Percentiles rank a stretch among this genome's conserved stretches.
Evolutionary conservation across 164 flowering plant genomes (phyloP).

Genomic region (Piper longum): DNA sequence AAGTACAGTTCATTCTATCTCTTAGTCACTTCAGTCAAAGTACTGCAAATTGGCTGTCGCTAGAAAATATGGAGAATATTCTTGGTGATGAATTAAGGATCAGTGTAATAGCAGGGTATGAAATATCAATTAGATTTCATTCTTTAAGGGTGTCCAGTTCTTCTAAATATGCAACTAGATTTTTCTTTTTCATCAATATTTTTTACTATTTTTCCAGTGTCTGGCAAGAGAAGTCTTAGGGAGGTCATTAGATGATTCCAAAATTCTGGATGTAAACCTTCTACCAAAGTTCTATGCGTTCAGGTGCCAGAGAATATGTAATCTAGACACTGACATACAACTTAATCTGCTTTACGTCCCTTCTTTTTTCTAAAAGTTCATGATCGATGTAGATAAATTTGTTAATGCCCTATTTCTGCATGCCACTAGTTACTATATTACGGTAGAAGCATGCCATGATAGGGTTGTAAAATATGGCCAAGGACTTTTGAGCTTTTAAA

Average conservation of each 20-base stretch:
- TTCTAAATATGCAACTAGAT: too few relatives aligned
- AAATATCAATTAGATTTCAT: too few relatives aligned
- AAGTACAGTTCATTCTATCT: slow-evolving; percentile 26
- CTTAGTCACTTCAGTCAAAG: background rate
- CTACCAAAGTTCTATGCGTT: too few relatives aligned
- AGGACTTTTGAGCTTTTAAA: background rate
- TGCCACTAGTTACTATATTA: background rate
- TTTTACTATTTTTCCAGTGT: too few relatives aligned
- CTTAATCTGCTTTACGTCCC: background rate
- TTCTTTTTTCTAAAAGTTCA: background rate
- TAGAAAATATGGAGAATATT: background rate
- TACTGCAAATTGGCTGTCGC: background rate
- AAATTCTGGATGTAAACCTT: too few relatives aligned
- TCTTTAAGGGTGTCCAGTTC: too few relatives aligned
- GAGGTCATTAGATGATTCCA: too few relatives aligned
- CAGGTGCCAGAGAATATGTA: too few relatives aligned
- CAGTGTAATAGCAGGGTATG: background rate
- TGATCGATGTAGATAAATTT: too few relatives aligned
- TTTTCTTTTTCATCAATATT: too few relatives aligned
- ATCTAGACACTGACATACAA: background rate
- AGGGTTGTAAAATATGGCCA: background rate
- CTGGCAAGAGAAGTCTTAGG: too few relatives aligned
- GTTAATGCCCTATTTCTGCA: background rate
- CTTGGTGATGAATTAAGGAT: background rate
- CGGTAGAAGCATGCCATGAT: background rate